phyloP scores from a whole-genome alignment of 2,329 filamentous ascomycete genomes.

The Aureobasidium sp. region DNA sequence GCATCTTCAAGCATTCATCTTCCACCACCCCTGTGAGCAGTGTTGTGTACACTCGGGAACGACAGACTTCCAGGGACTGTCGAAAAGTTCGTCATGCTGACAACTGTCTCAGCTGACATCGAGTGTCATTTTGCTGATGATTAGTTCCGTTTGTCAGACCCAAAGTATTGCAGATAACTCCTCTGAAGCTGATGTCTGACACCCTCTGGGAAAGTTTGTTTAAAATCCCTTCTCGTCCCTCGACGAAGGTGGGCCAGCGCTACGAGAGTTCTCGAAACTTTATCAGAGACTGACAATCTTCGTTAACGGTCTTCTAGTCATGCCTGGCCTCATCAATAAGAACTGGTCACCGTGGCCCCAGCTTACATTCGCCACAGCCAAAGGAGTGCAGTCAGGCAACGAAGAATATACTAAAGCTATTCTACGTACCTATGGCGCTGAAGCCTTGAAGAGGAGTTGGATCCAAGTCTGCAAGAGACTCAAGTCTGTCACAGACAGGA shows the following conservation, averaged over 20 bases:
- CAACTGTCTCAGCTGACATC: background rate
- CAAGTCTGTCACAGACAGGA: conserved; percentile 22
- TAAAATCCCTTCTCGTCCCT: background rate
- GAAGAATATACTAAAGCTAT: background rate
- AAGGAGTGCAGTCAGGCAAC: background rate
- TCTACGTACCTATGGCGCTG: background rate
- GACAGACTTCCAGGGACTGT: background rate
- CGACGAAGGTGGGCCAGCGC: too few species aligned
- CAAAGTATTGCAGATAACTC: too few species aligned
- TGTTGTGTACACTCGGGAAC: too few species aligned
- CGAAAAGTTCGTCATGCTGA: background rate
- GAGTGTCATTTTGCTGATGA: background rate
- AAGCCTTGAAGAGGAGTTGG: conserved; percentile 1
- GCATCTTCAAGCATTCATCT: too few species aligned
- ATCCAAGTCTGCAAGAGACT: background rate
- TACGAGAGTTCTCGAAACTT: background rate
- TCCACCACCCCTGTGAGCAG: too few species aligned
- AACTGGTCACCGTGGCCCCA: conserved; percentile 3
- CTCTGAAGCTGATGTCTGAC: background rate
- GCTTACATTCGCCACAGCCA: background rate
- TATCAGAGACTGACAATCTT: background rate
- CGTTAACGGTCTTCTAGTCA: background rate
- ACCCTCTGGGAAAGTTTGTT: background rate
- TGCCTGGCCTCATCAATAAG: background rate
- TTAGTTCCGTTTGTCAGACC: background rate